Evolutionary conservation across 768 basidiomycete species (phyloP), one percentile per base, ranked within the genome.

Genomic region (Stropharia rugosoannulata): DNA sequence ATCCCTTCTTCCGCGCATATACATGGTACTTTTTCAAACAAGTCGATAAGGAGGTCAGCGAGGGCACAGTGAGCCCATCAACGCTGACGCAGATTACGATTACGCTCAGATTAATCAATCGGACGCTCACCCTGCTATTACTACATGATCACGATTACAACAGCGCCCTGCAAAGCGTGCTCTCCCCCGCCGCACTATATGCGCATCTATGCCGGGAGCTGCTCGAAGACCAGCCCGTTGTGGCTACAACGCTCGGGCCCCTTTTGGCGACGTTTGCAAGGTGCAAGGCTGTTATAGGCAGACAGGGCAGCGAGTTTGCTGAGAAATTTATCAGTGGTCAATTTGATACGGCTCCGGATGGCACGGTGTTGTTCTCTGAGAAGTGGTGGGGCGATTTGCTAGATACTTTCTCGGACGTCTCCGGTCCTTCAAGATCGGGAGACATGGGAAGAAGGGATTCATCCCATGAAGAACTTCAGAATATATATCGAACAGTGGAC

Each of bases 11-110:
- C 19, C 52, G 32, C 2, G 52, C 22, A 11, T 53, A 45, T 16
- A 45, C 35, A 22, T 44, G 42, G 42, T 36, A 53, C 35, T 53
- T 53, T 27, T 53, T 41, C 42, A 43, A 45, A 25, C 40, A 53
- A 38, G 13, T 53, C 42, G 37, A 45, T 11, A 25, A 43, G 5
- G 52, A 53, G 27, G 35, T 44, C 29, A 16, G 32, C n/a, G 29
- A 25, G 5, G 16, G 29, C 8, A 44, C 5, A 2, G 15, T 44
- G 4, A 39, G 15, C 25, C n/a, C 42, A 6, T 18, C 15, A 3
- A 53, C 52, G 10, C 11, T 51, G 15, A 32, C 27, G 2, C 39
- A 53, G 16, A 45, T 44, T 29, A 15, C 32, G 12, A 11, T 13
- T 15, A 53, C 52, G 15, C 45, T 44, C 18, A 3, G 12, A 12